Evolutionary conservation across 1,284 basidiomycete species (phyloP), one percentile per base, ranked within the genome.

Genomic region (Fomitopsis betulina): DNA sequence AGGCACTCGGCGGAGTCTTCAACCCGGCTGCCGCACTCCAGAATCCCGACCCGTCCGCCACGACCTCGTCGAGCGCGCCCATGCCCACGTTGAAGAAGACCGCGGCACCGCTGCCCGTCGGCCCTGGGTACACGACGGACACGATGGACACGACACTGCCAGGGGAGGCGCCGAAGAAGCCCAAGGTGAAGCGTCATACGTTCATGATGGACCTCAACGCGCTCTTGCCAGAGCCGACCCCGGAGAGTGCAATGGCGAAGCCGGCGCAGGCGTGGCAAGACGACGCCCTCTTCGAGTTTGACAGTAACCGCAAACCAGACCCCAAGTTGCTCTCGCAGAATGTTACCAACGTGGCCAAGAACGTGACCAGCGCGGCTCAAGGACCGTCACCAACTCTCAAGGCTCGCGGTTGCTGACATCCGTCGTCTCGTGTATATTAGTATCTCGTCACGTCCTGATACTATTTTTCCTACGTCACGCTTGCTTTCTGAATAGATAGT

Each of bases 401-500:
- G 35, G 2, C 5, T 6, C 35, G 35, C 13, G 35, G 13, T 37
- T 37, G 2, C 35, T 6, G 35, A 6, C 13, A 12, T 10, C 4
- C 13, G 35, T 37, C 2, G 35, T 43, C 40, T 25, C 19, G 5
- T 43, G 9, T 43, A 19, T 43, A 5, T 6, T n/a, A 12, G n/a
- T 10, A 12, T n/a, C 23, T 43, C 10, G 13, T 21, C 17, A 21
- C 17, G 17, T 42, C 8, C 23, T 43, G 5, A 43, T n/a, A 12
- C 5, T 6, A 33, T 17, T 21, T 30, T 23, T 27, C 15, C 30
- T 25, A 17, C 32, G 42, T 40, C 53, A 43, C 5, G 23, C n/a
- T 21, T 19, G 38, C 30, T 45, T 21, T 19, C 15, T 74, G 66
- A 82, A 82, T 54, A 83, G 63, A 61, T 83, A 84, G 64, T 80